phyloP scores from a whole-genome alignment of 768 basidiomycete genomes.

The Trametes elegans region DNA sequence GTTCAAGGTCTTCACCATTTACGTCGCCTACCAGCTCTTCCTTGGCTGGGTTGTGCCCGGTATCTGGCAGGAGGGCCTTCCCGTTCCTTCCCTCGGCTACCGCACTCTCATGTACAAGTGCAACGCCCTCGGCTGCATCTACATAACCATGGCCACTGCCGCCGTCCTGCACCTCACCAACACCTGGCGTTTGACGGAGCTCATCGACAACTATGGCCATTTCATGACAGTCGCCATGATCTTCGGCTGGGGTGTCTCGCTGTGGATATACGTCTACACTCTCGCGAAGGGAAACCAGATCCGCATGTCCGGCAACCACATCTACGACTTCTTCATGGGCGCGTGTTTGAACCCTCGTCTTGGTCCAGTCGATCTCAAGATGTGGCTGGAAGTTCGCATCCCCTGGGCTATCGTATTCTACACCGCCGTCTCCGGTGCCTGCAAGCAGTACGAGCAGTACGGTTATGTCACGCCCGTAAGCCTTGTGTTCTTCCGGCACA shows the following conservation, averaged over 20 bases:
- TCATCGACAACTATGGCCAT: slow-evolving; percentile 95
- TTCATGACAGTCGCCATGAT: slow-evolving; percentile 96
- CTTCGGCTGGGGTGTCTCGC: slow-evolving; percentile 79
- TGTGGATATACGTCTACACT: slow-evolving; percentile 77
- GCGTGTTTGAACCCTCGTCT: slow-evolving; percentile 92
- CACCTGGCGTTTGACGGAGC: slow-evolving; percentile 88
- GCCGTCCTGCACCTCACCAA: slow-evolving; percentile 71
- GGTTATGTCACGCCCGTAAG: slow-evolving; percentile 90
- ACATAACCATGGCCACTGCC: slow-evolving; percentile 76
- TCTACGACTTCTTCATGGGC: slow-evolving; percentile 98
- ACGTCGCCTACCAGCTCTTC: slow-evolving; percentile 85
- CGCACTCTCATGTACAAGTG: slow-evolving; percentile 95
- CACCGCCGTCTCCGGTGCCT: slow-evolving; percentile 86
- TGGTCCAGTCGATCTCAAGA: slow-evolving; percentile 90
- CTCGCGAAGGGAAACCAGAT: slow-evolving; percentile 77
- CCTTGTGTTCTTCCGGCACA: slow-evolving; percentile 14
- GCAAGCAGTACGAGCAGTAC: slow-evolving; percentile 91
- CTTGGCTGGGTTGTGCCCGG: slow-evolving; percentile 92
- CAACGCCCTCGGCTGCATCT: slow-evolving; percentile 86
- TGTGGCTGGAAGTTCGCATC: slow-evolving; percentile 97
- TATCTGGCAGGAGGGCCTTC: slow-evolving; percentile 90
- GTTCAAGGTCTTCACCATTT: slow-evolving; percentile 86
- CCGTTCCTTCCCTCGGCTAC: slow-evolving; percentile 92
- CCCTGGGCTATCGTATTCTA: slow-evolving; percentile 97
- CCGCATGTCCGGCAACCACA: slow-evolving; percentile 91